Percentiles rank a stretch among this genome's conserved stretches.
Conservation (phyloP, 768 basidiomycete genomes). For the Trametes cubensis region DNA sequence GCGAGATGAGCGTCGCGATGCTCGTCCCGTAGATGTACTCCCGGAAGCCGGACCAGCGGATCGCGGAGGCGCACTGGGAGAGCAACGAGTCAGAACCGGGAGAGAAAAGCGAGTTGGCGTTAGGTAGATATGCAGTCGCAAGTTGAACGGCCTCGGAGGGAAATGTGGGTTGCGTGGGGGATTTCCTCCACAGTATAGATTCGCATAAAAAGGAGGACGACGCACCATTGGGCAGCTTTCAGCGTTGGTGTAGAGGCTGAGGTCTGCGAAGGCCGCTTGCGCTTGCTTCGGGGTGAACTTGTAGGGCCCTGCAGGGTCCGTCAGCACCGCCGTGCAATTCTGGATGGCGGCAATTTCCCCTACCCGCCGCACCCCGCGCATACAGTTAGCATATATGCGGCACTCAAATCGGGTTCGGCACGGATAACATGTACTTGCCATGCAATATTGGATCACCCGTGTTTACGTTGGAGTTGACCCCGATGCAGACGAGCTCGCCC, state of each 20-base stretch:
- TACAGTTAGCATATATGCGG: background rate
- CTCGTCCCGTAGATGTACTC: slow-evolving; percentile 23
- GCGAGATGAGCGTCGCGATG: slow-evolving; percentile 15
- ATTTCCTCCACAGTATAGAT: no score
- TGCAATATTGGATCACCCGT: slow-evolving; percentile 19
- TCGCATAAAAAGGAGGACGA: no score
- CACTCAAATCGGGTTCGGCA: no score
- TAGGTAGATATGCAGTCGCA: no score
- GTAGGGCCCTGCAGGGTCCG: slow-evolving; percentile 16
- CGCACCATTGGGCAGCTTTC: slow-evolving; percentile 24
- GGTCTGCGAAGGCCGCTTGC: slow-evolving; percentile 15
- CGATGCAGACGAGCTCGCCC: slow-evolving; percentile 20
- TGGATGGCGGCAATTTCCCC: slow-evolving; percentile 21
- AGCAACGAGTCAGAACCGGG: no score
- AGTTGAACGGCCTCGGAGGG: no score
- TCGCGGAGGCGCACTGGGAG: slow-evolving; percentile 18
- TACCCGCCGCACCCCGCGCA: background rate
- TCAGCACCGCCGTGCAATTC: slow-evolving; percentile 21
- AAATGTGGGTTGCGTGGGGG: no score
- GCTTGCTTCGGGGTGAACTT: slow-evolving; percentile 9
- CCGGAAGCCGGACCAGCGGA: slow-evolving; percentile 20
- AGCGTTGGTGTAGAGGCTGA: slow-evolving; percentile 22
- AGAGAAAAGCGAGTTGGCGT: no score
- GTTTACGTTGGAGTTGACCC: slow-evolving; percentile 6
- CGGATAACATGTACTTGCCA: no score